Evolutionary conservation across 352 stramenopile genomes (phyloP).

Genomic region (Porosira glacialis): DNA sequence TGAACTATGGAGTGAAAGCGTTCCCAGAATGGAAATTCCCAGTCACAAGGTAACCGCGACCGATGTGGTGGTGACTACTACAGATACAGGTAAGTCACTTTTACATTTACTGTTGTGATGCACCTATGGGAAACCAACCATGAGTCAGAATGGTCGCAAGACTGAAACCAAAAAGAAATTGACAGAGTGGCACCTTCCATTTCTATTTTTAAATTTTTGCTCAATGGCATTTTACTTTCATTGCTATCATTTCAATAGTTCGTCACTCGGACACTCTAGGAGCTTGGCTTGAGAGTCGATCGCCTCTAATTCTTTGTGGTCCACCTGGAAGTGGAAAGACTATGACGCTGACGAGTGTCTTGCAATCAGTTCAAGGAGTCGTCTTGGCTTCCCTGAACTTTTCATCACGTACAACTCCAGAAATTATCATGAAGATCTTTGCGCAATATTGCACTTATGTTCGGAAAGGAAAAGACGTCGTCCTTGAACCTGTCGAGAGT

Average conservation of each 20-base stretch:
- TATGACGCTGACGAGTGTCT: constrained; percentile 98
- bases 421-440: constrained; percentile 96
- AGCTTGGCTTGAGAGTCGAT: constrained; percentile 94
- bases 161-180: too few species aligned
- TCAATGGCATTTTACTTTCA: too few species aligned
- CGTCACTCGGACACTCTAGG: constrained; percentile 96
- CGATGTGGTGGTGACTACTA: constrained; percentile 99
- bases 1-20: constrained; percentile 91
- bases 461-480: constrained; percentile 91
- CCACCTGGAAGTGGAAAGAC: constrained; percentile 95
- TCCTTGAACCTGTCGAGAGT: constrained; percentile 89
- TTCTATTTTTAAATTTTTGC: too few species aligned
- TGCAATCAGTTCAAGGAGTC: constrained; percentile 96
- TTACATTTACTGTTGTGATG: too few species aligned
- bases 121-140: too few species aligned
- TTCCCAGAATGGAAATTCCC: constrained; percentile 97
- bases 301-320: constrained; percentile 74
- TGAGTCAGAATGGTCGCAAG: too few species aligned
- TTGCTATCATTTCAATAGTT: too few species aligned
- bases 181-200: too few species aligned
- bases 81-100: too few species aligned
- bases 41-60: constrained; percentile 89
- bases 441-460: constrained; percentile 99
- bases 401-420: constrained; percentile 95
- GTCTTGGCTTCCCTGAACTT: constrained; percentile 99